Percentiles rank a stretch among this genome's conserved stretches.
Conservation (phyloP, 2,329 filamentous ascomycete genomes). For the Aspergillus pseudonomiae region DNA sequence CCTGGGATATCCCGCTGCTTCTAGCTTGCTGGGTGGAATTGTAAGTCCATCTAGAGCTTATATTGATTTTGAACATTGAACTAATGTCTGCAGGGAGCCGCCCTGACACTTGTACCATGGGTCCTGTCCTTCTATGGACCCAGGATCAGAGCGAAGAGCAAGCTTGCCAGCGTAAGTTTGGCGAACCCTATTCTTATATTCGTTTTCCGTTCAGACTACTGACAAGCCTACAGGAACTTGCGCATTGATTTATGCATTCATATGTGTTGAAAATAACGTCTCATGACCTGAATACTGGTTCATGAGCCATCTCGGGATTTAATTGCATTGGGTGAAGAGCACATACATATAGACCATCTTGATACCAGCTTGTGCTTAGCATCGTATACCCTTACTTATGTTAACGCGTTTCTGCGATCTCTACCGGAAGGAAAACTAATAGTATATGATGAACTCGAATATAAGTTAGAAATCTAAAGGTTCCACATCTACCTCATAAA, state of each 20-base stretch:
- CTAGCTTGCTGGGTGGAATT: conserved; percentile 75
- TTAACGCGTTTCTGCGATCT: neutral
- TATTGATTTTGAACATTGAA: neutral
- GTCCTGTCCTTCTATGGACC: conserved; percentile 78
- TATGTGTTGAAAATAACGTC: neutral
- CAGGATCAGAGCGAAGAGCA: conserved; percentile 73
- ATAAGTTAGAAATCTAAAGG: neutral
- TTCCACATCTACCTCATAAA: neutral
- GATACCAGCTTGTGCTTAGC: neutral
- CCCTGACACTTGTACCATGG: conserved; percentile 83
- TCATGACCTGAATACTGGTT: neutral
- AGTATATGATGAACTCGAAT: neutral
- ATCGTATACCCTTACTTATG: neutral
- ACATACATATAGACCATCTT: neutral
- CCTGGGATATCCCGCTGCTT: conserved; percentile 71
- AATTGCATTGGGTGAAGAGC: neutral
- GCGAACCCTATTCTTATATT: neutral
- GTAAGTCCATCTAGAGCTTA: conserved; percentile 40
- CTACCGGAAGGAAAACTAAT: neutral
- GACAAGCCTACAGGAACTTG: conserved; percentile 7
- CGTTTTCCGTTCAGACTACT: neutral
- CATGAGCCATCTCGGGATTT: neutral
- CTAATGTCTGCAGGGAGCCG: conserved; percentile 43
- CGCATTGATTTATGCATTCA: conserved; percentile 1
- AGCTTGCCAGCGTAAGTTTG: conserved; percentile 67